Conservation (phyloP, 768 basidiomycete genomes). For the Lactarius quietus region DNA sequence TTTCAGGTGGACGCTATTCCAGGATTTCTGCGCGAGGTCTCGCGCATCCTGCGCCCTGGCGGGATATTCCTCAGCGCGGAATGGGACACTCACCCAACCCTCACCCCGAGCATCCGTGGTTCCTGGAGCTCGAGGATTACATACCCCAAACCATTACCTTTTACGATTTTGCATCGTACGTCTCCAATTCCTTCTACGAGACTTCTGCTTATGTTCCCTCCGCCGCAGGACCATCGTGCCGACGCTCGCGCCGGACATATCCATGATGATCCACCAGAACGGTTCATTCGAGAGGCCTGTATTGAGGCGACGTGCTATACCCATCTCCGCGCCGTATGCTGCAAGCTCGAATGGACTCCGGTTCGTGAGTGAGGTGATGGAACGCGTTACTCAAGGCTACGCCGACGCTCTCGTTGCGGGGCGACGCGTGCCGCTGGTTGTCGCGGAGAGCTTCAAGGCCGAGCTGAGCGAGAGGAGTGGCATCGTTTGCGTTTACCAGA, state of each 20-base stretch:
- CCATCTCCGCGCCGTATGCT: slow-evolving; percentile 12
- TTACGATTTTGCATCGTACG: slow-evolving; percentile 14
- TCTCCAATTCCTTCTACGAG: neutral
- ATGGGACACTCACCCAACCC: slow-evolving; percentile 44
- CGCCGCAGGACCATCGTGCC: slow-evolving; percentile 9
- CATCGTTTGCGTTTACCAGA: slow-evolving; percentile 18
- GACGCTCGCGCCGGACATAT: slow-evolving; percentile 15
- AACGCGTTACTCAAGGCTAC: slow-evolving; percentile 1
- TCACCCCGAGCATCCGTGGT: slow-evolving; percentile 22
- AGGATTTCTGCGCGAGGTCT: slow-evolving; percentile 51
- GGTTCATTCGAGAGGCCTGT: slow-evolving; percentile 13
- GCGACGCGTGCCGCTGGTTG: neutral
- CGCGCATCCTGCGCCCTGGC: slow-evolving; percentile 63
- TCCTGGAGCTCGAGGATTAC: neutral
- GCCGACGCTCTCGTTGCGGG: slow-evolving; percentile 18
- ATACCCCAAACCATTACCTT: slow-evolving; percentile 20
- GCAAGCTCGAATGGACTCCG: neutral
- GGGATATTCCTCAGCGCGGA: slow-evolving; percentile 69
- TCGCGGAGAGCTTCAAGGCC: slow-evolving; percentile 14
- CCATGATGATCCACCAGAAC: slow-evolving; percentile 7
- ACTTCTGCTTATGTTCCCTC: neutral
- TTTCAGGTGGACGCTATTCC: slow-evolving; percentile 54
- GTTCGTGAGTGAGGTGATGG: slow-evolving; percentile 16
- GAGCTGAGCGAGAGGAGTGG: slow-evolving; percentile 13
- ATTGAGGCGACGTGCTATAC: slow-evolving; percentile 21